Base-by-base conservation (phyloP, 495 filamentous ascomycete species). In the Aspergillus coremiiformis region DNA sequence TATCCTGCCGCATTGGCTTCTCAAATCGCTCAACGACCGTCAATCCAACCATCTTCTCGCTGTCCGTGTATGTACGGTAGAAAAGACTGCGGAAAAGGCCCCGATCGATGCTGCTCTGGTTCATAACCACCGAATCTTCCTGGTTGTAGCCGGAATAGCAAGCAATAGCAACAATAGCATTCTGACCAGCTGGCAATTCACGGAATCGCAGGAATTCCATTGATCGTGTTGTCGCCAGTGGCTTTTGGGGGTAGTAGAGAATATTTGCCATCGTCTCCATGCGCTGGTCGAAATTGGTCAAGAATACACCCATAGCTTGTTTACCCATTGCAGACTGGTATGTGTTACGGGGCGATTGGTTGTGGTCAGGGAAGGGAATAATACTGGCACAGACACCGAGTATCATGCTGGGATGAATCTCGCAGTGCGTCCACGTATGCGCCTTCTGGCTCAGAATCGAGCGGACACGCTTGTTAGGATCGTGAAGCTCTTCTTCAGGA, bases 261-360 rank as follows among this genome's bases (percentile, higher is more conserved):
- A 97, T 94, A 60, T 99, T 97, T 43, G 89, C 86, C 93, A 99
- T 97, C 14, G 93, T 99, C 60, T 99, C 93, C 93, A 97, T 96
- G 49, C 93, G 89, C 52, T 90, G 84, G 21, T 85, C 80, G 63
- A 90, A 97, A 63, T 97, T 99, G 11, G 94, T 97, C 30, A 97
- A 79, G 76, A 95, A 96, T 51, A 96, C 89, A 61, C 93, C 93
- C 94, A 99, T 99, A 44, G 93, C 93, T 78, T 99, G 93, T 73
- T 99, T 99, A 72, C 93, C 93, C 93, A 99, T 99, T 62, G 93
- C 93, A 59, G 93, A 96, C 64, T 99, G 94, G 71, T 97, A 97
- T 4, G 93, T 99, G 65, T 97, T 97, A 84, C 94, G 81, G 54
- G 93, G 93, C 52, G 90, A 96, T 80, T 90, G 93, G 66, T 99